Evolutionary conservation across 2,329 filamentous ascomycete species (phyloP), one percentile per base, ranked within the genome.

Genomic region (Fusarium irregulare): DNA sequence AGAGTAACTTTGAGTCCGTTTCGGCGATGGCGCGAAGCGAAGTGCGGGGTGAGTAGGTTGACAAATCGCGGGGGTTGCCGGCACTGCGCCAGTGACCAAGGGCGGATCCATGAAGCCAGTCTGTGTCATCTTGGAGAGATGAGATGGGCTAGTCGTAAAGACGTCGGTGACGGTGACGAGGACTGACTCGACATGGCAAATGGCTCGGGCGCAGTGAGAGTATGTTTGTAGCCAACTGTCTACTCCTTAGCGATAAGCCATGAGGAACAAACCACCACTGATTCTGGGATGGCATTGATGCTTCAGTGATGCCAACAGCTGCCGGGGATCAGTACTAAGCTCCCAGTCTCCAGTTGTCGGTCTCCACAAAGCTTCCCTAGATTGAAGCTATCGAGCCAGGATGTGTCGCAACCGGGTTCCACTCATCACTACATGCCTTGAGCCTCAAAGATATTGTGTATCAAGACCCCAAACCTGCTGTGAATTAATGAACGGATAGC

Each of bases 51-150:
- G 21, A 18, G 10, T 16, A n/a, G 37, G 30, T 49, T 28, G 46
- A 37, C 61, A 64, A 54, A 60, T 23, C 18, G n/a, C 53, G 57
- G 49, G 59, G 63, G 76, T 64, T 75, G 82, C 83, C 83, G 47
- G 83, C 84, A 80, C 82, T 37, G 83, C 83, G 30, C 83, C 84
- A 6, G 83, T 85, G 54, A 86, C 80, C 67, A 85, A 84, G 21
- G 83, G 83, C 83, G 40, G 83, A 80, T 47, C 83, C 83, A 63
- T 78, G 79, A 30, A 85, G 76, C 30, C 83, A 75, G 40, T 32
- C 8, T 48, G 14, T 48, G 78, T 72, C 81, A 83, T 83, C 40
- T 27, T 69, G 37, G 32, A 42, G 48, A 25, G 49, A n/a, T 32
- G 18, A n/a, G 30, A 34, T n/a, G 21, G 16, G 20, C 12, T 30